Evolutionary conservation across 2,329 filamentous ascomycete genomes (phyloP).

Genomic region (Xylariaceae sp.): DNA sequence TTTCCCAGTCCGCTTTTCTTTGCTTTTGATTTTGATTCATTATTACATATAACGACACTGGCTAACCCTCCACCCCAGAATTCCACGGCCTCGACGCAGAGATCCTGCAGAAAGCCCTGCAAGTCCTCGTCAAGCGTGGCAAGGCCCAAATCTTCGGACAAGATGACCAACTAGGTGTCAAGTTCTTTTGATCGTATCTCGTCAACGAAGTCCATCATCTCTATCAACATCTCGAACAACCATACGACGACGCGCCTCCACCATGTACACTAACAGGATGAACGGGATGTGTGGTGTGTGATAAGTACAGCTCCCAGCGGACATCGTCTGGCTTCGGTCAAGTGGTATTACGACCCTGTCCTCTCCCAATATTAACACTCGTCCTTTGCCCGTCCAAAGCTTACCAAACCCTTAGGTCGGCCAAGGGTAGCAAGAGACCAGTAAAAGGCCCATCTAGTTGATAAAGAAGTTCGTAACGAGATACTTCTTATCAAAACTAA

Average conservation of each 20-base stretch:
- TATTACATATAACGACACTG: neutral
- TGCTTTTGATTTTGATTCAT: neutral
- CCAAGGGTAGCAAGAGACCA: too few relatives aligned
- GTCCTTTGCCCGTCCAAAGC: too few relatives aligned
- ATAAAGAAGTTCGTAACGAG: slow-evolving; percentile 45
- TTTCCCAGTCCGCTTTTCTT: slow-evolving; percentile 5
- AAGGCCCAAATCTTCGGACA: slow-evolving; percentile 92
- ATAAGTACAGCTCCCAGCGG: too few relatives aligned
- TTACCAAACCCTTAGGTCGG: too few relatives aligned
- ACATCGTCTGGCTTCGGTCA: too few relatives aligned
- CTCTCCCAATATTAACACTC: neutral
- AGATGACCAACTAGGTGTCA: slow-evolving; percentile 86
- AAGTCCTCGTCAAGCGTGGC: slow-evolving; percentile 80
- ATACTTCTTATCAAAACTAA: slow-evolving; percentile 66
- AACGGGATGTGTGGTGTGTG: too few relatives aligned
- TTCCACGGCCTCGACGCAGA: slow-evolving; percentile 87
- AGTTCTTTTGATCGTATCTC: slow-evolving; percentile 73
- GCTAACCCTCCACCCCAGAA: slow-evolving; percentile 45
- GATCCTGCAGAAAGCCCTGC: slow-evolving; percentile 74
- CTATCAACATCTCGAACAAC: too few relatives aligned
- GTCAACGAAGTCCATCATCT: too few relatives aligned
- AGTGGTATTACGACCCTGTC: neutral
- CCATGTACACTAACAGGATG: slow-evolving; percentile 5
- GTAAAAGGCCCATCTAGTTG: too few relatives aligned
- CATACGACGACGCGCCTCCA: too few relatives aligned